These are phyloP conservation scores for Amanita pseudoporphyria DNA, from an alignment of 768 basidiomycete genomes.

Conservation along the genomic window DNA sequence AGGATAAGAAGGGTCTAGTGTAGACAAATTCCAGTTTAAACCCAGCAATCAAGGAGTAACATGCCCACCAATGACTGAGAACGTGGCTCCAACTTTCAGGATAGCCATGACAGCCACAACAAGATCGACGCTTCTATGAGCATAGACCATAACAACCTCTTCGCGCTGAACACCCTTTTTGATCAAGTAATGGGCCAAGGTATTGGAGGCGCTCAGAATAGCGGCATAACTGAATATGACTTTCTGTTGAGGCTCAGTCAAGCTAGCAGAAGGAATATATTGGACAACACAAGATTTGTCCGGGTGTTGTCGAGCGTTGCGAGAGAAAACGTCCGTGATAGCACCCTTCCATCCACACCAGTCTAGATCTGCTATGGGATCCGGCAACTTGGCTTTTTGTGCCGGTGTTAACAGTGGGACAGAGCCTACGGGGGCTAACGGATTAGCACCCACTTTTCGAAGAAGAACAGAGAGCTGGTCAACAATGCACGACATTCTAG, in stretches of 20 bases:
- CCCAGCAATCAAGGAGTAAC: neutral
- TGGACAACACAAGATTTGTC: conserved; percentile 88
- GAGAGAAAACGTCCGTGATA: conserved; percentile 90
- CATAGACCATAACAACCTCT: conserved; percentile 98
- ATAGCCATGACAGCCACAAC: conserved; percentile 96
- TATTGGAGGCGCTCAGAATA: conserved; percentile 79
- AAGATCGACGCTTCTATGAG: conserved; percentile 91
- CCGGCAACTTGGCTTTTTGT: conserved; percentile 66
- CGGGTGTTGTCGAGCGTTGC: conserved; percentile 73
- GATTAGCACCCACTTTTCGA: conserved; percentile 58
- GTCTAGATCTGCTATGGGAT: conserved; percentile 79
- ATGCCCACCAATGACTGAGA: conserved; percentile 87
- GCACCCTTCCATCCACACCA: conserved; percentile 99
- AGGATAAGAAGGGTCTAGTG: conserved; percentile 90
- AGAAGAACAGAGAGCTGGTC: conserved; percentile 81
- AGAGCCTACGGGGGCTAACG: conserved; percentile 62
- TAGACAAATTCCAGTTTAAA: conserved; percentile 4
- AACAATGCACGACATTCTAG: conserved; percentile 67
- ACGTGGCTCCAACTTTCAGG: conserved; percentile 91
- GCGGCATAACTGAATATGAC: conserved; percentile 66
- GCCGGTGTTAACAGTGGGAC: conserved; percentile 69
- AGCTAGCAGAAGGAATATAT: conserved; percentile 37
- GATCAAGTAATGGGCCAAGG: conserved; percentile 84
- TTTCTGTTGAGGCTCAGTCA: conserved; percentile 38
- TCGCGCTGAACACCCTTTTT: conserved; percentile 81